Evolutionary conservation across 805 yeast species (phyloP).

Genomic region (Cyberlindnera lachancei): DNA sequence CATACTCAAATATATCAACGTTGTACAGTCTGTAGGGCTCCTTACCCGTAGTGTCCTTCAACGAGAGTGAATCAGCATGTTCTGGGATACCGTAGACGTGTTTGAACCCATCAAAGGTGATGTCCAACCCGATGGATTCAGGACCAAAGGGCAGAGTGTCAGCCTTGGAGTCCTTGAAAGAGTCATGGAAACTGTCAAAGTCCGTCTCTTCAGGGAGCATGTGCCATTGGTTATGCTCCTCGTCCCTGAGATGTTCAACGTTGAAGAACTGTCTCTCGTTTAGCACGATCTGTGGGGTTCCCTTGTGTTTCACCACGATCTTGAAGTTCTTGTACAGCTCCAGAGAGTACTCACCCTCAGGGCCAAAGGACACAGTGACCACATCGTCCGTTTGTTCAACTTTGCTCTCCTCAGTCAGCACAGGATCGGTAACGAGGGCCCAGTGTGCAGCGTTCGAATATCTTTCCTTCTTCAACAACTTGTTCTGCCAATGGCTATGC

Average conservation of each 20-base stretch:
- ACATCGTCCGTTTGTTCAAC: constrained; percentile 12
- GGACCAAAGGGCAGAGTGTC: constrained; percentile 81
- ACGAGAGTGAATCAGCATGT: constrained; percentile 75
- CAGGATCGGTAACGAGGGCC: constrained; percentile 38
- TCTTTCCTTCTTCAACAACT: constrained; percentile 36
- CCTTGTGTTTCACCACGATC: constrained; percentile 32
- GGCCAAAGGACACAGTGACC: constrained; percentile 30
- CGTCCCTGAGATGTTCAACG: constrained; percentile 69
- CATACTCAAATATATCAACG: constrained; percentile 94
- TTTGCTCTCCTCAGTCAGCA: constrained; percentile 3
- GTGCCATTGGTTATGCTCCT: constrained; percentile 33
- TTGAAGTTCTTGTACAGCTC: constrained; percentile 33
- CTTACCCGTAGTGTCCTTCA: constrained; percentile 54
- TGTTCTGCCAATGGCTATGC: constrained; percentile 15
- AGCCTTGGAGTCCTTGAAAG: constrained; percentile 53
- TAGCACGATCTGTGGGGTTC: constrained; percentile 41
- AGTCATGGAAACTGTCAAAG: constrained; percentile 62
- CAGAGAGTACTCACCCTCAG: constrained; percentile 31
- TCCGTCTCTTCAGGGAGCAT: constrained; percentile 53
- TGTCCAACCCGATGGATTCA: constrained; percentile 79
- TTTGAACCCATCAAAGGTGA: constrained; percentile 49
- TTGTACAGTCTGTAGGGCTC: constrained; percentile 87
- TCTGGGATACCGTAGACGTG: constrained; percentile 94
- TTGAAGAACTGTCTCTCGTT: constrained; percentile 71
- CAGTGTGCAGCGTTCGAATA: constrained; percentile 54